Evolutionary conservation across 805 yeast genomes (phyloP), one percentile per base, ranked within the genome.

Genomic region (Metschnikowia hibisci): DNA sequence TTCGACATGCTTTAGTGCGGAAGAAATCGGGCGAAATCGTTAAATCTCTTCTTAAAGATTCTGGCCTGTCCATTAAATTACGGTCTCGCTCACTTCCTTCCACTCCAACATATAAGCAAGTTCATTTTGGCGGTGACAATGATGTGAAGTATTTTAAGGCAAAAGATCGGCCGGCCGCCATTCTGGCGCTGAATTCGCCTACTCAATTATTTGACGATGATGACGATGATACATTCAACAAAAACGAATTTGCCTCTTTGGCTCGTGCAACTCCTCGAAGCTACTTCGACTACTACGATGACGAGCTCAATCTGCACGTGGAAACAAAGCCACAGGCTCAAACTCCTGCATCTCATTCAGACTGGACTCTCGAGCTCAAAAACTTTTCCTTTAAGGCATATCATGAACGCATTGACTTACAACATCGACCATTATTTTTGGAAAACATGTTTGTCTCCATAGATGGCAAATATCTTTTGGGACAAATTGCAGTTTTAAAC

Each of bases 401-500:
- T 52, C 73, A 74, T 46, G 64, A 68, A 71, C 27, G 40, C 6
- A 37, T 37, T 6, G 16, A 31, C 13, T 15, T 37, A 11, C 28
- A 25, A 22, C 35, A 34, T 5, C 27, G 18, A 9, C 38, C 32
- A 11, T 22, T 38, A 20, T 85, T 81, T 52, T 64, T 87, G 43
- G 96, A 88, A 51, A 67, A 79, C 39, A 61, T 83, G 4, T 77
- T 78, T 51, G 65, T 87, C 22, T 72, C 81, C 29, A 63, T 73
- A 7, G 87, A 83, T 50, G 76, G 77, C 51, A 73, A 74, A 45
- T 69, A 67, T 43, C 64, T 90, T 12, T 60, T 78, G 39, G 97
- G 96, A 1, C 81, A 81, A 41, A 70, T 90, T 35, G 86, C 91
- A 2, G 96, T 86, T 22, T 77, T 79, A 55, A 91, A 90, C 65